phyloP scores from a whole-genome alignment of 495 filamentous ascomycete species.

The Lophiostoma macrostomum region DNA sequence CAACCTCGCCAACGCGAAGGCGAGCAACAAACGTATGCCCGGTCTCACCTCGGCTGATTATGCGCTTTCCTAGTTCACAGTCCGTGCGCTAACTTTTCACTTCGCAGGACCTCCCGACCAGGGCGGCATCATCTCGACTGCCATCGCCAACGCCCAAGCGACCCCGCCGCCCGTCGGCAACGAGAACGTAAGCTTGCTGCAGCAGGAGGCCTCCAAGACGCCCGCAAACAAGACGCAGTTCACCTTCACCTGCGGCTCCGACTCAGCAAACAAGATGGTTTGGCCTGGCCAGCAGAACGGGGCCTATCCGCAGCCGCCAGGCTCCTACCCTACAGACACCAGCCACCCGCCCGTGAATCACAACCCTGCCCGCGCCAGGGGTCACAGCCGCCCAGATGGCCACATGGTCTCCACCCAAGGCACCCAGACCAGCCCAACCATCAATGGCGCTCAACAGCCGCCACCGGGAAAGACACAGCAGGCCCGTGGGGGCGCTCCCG shows the following conservation, averaged over 20 bases:
- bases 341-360: constrained; percentile 3
- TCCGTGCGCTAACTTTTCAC: constrained; percentile 45
- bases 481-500: constrained; percentile 4
- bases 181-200: constrained; percentile 72
- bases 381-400: constrained; percentile 17
- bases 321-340: constrained; percentile 16
- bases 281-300: constrained; percentile 29
- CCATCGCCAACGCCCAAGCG: constrained; percentile 78
- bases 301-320: constrained; percentile 14
- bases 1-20: constrained; percentile 50
- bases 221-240: constrained; percentile 75
- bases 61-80: constrained; percentile 19
- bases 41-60: constrained; percentile 1
- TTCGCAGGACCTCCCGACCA: constrained; percentile 27
- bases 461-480: constrained; percentile 31
- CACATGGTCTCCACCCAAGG: constrained; percentile 55
- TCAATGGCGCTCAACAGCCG: constrained; percentile 40
- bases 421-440: constrained; percentile 60
- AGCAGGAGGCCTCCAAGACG: constrained; percentile 61
- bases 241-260: constrained; percentile 84
- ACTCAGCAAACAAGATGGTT: constrained; percentile 60
- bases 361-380: not conserved
- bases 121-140: constrained; percentile 79
- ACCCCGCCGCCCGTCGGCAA: constrained; percentile 56
- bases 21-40: constrained; percentile 28